A percentile compares a stretch with the other conserved stretches of the same genome.
These are phyloP conservation scores for Xylaria sp. DNA, from an alignment of 495 filamentous ascomycete species.

Conservation along the genomic window DNA sequence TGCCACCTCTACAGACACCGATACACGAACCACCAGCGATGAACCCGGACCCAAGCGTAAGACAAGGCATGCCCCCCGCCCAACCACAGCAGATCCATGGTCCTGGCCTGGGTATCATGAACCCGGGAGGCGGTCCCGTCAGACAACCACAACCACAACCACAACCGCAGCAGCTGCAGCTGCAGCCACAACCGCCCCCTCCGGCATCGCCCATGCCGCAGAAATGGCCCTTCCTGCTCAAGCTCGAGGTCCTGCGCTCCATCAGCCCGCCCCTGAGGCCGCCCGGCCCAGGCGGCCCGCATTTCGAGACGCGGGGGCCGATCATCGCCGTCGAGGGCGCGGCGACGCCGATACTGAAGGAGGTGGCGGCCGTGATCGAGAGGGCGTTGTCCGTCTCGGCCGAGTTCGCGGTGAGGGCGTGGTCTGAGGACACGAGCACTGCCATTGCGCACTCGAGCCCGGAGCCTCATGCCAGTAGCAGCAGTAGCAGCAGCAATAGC, in stretches of 20 bases:
- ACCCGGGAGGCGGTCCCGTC: constrained; percentile 31
- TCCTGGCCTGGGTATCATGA: constrained; percentile 29
- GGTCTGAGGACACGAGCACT: constrained; percentile 48
- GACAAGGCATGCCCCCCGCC: constrained; percentile 18
- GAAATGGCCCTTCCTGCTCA: constrained; percentile 36
- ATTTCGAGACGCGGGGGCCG: constrained; percentile 66
- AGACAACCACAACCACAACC: constrained; percentile 24
- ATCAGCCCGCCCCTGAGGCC: constrained; percentile 55
- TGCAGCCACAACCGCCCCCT: constrained; percentile 20
- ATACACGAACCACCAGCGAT: constrained; percentile 35
- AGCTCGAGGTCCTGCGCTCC: constrained; percentile 45
- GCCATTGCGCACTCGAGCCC: constrained; percentile 33
- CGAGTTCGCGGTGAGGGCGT: constrained; percentile 64
- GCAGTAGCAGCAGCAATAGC: constrained; percentile 22
- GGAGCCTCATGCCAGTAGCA: constrained; percentile 35
- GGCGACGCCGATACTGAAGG: constrained; percentile 58
- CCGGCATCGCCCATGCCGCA: constrained; percentile 13
- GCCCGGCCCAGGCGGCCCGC: constrained; percentile 50
- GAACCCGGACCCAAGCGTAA: constrained; percentile 26
- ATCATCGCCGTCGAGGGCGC: constrained; percentile 85
- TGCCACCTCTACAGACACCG: constrained; percentile 67
- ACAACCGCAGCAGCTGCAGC: constrained; percentile 24
- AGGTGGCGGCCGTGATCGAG: constrained; percentile 67
- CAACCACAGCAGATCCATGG: constrained; percentile 16
- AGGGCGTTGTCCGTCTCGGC: constrained; percentile 62